phyloP scores from a whole-genome alignment of 31 red algal genomes.

The Bonnemaisonia californica region DNA sequence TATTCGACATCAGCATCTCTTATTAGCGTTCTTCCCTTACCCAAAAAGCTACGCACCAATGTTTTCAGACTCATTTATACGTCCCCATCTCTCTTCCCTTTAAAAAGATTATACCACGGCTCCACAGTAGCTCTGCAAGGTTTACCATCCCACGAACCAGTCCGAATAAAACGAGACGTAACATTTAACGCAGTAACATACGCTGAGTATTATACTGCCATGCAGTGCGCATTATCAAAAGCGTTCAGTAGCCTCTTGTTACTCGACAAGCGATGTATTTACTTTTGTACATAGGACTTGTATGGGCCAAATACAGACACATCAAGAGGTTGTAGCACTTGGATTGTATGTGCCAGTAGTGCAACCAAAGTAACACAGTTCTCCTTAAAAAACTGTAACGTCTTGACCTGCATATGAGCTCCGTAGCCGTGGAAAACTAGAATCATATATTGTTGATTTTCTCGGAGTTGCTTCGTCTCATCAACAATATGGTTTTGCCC shows the following conservation, averaged over 20 bases:
- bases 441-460: slow-evolving; percentile 1
- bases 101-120: too few relatives aligned
- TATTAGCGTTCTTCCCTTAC: too few relatives aligned
- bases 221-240: neutral
- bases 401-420: slow-evolving; percentile 13
- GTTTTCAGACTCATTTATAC: too few relatives aligned
- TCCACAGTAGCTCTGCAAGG: too few relatives aligned
- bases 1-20: too few relatives aligned
- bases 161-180: neutral
- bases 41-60: too few relatives aligned
- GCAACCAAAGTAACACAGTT: slow-evolving; percentile 19
- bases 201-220: neutral
- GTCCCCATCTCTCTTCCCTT: too few relatives aligned
- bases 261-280: neutral
- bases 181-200: neutral
- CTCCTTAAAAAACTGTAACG: neutral
- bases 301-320: slow-evolving; percentile 27
- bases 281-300: slow-evolving; percentile 26
- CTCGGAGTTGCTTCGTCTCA: neutral
- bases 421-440: slow-evolving; percentile 47
- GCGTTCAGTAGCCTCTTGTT: neutral
- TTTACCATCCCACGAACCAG: neutral
- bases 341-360: slow-evolving; percentile 20
- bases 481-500: slow-evolving; percentile 7
- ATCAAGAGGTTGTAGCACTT: slow-evolving; percentile 50